Conservation (phyloP, 1,139 yeast species). For the Saccharomyces hybrid region DNA sequence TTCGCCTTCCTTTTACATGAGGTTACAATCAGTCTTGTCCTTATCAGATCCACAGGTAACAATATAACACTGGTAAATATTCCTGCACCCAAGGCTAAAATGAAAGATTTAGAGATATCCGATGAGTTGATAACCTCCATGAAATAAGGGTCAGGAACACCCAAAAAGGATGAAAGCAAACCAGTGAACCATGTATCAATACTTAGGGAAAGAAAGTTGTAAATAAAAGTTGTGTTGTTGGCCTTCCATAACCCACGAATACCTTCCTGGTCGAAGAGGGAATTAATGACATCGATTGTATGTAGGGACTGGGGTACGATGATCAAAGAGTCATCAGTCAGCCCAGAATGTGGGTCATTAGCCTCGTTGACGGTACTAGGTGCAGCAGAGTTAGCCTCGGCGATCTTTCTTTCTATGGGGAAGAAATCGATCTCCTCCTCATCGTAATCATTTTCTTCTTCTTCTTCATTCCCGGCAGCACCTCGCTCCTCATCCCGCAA, state of each 20-base stretch:
- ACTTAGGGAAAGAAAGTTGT: conserved; percentile 67
- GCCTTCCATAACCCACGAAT: conserved; percentile 82
- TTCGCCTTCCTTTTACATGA: background rate
- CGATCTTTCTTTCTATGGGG: conserved; percentile 25
- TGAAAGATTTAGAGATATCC: conserved; percentile 44
- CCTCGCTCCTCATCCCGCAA: conserved; percentile 14
- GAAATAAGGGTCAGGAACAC: conserved; percentile 87
- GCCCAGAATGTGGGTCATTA: conserved; percentile 2
- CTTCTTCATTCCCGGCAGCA: conserved; percentile 8
- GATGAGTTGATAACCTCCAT: conserved; percentile 78
- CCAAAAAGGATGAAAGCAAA: conserved; percentile 68
- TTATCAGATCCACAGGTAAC: conserved; percentile 75
- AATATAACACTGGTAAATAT: conserved; percentile 68
- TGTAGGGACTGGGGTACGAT: conserved; percentile 59
- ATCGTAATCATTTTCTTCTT: conserved; percentile 15
- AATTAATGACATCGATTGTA: conserved; percentile 62
- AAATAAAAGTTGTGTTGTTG: conserved; percentile 74
- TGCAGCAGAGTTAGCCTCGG: background rate
- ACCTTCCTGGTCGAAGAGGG: conserved; percentile 71
- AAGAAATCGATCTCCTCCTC: conserved; percentile 56
- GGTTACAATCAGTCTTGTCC: conserved; percentile 70
- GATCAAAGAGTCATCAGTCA: conserved; percentile 15
- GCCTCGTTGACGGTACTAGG: conserved; percentile 1
- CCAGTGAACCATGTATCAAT: conserved; percentile 92
- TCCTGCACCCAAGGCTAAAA: conserved; percentile 63